These are phyloP conservation scores for Tricholoma hemisulphureum DNA, from an alignment of 768 basidiomycete species.

Conservation along the genomic window DNA sequence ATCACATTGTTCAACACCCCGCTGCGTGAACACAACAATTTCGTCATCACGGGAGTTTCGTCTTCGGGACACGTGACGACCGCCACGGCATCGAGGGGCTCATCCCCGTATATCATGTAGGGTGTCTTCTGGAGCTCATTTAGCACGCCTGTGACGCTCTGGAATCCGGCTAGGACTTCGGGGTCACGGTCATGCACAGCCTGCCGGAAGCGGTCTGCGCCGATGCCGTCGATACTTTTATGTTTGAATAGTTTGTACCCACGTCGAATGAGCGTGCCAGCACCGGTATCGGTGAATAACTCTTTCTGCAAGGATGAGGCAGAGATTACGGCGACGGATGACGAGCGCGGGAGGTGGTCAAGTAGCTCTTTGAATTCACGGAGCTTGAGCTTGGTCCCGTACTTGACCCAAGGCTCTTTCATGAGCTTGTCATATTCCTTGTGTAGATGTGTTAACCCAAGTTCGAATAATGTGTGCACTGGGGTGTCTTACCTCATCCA, in stretches of 20 bases:
- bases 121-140: conserved; percentile 77
- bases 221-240: conserved; percentile 73
- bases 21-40: conserved; percentile 82
- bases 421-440: conserved; percentile 95
- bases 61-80: conserved; percentile 90
- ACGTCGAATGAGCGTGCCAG: conserved; percentile 95
- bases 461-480: neutral
- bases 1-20: conserved; percentile 93
- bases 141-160: conserved; percentile 86
- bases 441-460: conserved; percentile 4
- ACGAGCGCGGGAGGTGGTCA: conserved; percentile 95
- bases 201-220: conserved; percentile 91
- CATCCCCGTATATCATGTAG: conserved; percentile 97
- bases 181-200: conserved; percentile 95
- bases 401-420: conserved; percentile 99
- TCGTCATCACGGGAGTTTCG: conserved; percentile 88
- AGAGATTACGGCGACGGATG: conserved; percentile 97
- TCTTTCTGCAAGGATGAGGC: conserved; percentile 92
- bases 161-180: conserved; percentile 77
- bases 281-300: conserved; percentile 97
- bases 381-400: conserved; percentile 97
- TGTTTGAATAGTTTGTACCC: conserved; percentile 98
- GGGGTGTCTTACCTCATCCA: conserved; percentile 81
- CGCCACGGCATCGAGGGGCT: conserved; percentile 92
- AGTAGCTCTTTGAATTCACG: conserved; percentile 99